A percentile compares a stretch with the other conserved stretches of the same genome.
phyloP scores from a whole-genome alignment of 345 rosid species.

The Corchorus olitorius region DNA sequence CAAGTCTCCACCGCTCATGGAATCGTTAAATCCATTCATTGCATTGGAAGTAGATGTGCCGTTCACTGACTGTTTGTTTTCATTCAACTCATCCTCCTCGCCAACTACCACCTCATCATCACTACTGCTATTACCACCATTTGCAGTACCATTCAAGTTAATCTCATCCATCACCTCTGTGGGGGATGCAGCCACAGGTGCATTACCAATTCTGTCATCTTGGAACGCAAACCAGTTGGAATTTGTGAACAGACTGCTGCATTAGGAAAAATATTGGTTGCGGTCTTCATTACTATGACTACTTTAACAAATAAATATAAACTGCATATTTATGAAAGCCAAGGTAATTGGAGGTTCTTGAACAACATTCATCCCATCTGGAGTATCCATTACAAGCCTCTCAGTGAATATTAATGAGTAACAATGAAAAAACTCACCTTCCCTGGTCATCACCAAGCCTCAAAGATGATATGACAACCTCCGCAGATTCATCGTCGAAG shows the following conservation, averaged over 20 bases:
- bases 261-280: constrained; percentile 9
- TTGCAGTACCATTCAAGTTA: constrained; percentile 65
- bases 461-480: constrained; percentile 90
- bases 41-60: constrained; percentile 55
- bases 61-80: constrained; percentile 44
- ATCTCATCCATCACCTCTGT: constrained; percentile 76
- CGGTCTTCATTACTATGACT: not conserved
- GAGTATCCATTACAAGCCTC: not conserved
- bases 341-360: not conserved
- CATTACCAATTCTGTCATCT: constrained; percentile 65
- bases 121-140: constrained; percentile 71
- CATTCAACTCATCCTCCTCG: constrained; percentile 68
- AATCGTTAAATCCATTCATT: constrained; percentile 34
- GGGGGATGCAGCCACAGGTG: constrained; percentile 53
- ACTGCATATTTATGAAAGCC: not conserved
- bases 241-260: constrained; percentile 84
- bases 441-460: constrained; percentile 97
- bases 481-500: constrained; percentile 93
- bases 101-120: constrained; percentile 93
- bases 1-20: constrained; percentile 22
- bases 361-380: not conserved
- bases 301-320: not conserved
- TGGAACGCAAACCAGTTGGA: constrained; percentile 98
- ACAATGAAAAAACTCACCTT: constrained; percentile 51
- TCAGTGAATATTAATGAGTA: not conserved